phyloP scores from a whole-genome alignment of 495 filamentous ascomycete species.

The Penicillium flavigenum region DNA sequence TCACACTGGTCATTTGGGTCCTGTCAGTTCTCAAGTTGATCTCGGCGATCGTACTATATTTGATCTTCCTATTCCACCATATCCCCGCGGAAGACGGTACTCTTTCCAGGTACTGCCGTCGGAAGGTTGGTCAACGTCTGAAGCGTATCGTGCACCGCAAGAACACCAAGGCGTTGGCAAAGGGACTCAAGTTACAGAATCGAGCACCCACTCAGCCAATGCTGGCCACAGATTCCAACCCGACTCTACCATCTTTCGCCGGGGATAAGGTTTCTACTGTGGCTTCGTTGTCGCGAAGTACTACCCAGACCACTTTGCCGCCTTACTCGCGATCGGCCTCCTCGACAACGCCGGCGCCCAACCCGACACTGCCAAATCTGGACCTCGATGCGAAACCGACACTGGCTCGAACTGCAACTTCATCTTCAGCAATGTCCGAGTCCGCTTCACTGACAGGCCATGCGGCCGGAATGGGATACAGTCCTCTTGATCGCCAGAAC shows the following conservation, averaged over 20 bases:
- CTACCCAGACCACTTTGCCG: conserved; percentile 66
- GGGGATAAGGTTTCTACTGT: conserved; percentile 57
- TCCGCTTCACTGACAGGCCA: conserved; percentile 24
- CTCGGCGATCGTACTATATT: conserved; percentile 70
- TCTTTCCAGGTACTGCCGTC: conserved; percentile 78
- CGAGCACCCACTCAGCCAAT: conserved; percentile 52
- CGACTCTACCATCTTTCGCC: conserved; percentile 65
- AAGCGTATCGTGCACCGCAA: conserved; percentile 76
- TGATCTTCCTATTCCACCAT: conserved; percentile 85
- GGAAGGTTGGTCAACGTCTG: conserved; percentile 81
- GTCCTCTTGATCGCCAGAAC: conserved; percentile 22
- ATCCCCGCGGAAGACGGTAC: conserved; percentile 78
- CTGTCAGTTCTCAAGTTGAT: conserved; percentile 74
- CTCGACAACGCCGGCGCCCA: conserved; percentile 5
- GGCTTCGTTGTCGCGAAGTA: conserved; percentile 61
- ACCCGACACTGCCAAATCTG: conserved; percentile 28
- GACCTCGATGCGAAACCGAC: conserved; percentile 27
- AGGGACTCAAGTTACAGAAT: conserved; percentile 64
- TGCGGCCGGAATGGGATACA: conserved; percentile 29
- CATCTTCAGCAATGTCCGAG: conserved; percentile 28
- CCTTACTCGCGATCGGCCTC: conserved; percentile 30
- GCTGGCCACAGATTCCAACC: conserved; percentile 55
- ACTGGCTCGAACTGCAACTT: conserved; percentile 24
- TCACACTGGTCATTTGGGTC: conserved; percentile 87
- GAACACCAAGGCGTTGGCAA: conserved; percentile 79